phyloP scores from a whole-genome alignment of 108 stramenopile species.

The Skeletonema grethae region DNA sequence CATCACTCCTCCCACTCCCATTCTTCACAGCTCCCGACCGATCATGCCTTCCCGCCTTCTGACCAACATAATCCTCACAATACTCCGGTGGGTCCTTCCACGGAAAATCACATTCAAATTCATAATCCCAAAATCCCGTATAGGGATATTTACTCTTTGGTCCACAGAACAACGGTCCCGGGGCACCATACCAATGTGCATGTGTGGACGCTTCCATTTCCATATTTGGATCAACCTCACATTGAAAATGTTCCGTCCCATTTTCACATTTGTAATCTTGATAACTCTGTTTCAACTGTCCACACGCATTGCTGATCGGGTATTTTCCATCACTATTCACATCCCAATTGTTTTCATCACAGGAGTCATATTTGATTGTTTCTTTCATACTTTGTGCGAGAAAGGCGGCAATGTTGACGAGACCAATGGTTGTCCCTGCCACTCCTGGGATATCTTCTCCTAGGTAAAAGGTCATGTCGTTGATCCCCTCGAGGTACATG shows the following conservation, averaged over 20 bases:
- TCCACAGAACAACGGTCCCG: slow-evolving; percentile 38
- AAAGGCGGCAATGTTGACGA: slow-evolving; percentile 44
- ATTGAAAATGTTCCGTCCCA: slow-evolving; percentile 50
- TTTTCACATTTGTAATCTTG: slow-evolving; percentile 47
- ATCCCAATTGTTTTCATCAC: slow-evolving; percentile 54
- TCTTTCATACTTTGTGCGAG: slow-evolving; percentile 52
- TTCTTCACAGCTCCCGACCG: slow-evolving; percentile 32
- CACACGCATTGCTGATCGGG: slow-evolving; percentile 51
- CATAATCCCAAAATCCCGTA: slow-evolving; percentile 57
- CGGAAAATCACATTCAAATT: slow-evolving; percentile 33
- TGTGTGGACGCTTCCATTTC: slow-evolving; percentile 30
- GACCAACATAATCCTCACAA: slow-evolving; percentile 41
- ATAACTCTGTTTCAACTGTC: slow-evolving; percentile 52
- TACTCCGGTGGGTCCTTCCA: slow-evolving; percentile 45
- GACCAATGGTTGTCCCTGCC: background rate
- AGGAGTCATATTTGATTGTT: slow-evolving; percentile 48
- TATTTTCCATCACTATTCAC: slow-evolving; percentile 16
- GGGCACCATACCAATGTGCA: slow-evolving; percentile 55
- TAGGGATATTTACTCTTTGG: slow-evolving; percentile 22
- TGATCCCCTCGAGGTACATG: slow-evolving; percentile 17
- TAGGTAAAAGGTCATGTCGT: slow-evolving; percentile 17
- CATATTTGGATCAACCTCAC: slow-evolving; percentile 53
- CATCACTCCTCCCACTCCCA: slow-evolving; percentile 34
- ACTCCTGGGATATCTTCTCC: slow-evolving; percentile 7
- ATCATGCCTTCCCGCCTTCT: slow-evolving; percentile 37